Evolutionary conservation across 768 basidiomycete species (phyloP).

Genomic region (Fomitopsis serialis): DNA sequence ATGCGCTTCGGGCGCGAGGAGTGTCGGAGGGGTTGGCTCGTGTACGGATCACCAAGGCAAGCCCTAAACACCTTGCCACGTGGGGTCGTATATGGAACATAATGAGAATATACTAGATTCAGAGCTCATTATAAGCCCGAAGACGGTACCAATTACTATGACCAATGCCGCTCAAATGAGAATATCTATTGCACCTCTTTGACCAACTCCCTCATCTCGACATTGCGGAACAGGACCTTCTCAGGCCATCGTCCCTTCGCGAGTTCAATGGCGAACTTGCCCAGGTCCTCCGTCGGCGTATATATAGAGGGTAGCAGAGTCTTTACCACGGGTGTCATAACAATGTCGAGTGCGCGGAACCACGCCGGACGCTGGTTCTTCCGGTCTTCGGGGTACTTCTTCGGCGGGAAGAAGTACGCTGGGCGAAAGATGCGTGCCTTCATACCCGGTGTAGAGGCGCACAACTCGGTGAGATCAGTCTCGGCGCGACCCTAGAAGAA

Average conservation of each 20-base stretch:
- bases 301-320: conserved; percentile 15
- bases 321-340: conserved; percentile 12
- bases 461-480: conserved; percentile 23
- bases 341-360: conserved; percentile 11
- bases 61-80: too few relatives aligned
- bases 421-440: conserved; percentile 26
- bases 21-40: too few relatives aligned
- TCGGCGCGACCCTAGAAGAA: conserved; percentile 25
- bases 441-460: conserved; percentile 15
- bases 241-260: conserved; percentile 47
- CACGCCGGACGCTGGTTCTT: conserved; percentile 17
- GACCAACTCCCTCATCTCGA: conserved; percentile 14
- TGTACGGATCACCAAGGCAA: too few relatives aligned
- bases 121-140: too few relatives aligned
- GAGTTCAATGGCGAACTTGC: conserved; percentile 40
- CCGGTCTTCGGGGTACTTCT: conserved; percentile 22
- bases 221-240: conserved; percentile 23
- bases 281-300: conserved; percentile 24
- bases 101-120: too few relatives aligned
- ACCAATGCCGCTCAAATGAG: too few relatives aligned
- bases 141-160: too few relatives aligned
- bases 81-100: too few relatives aligned
- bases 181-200: conserved; percentile 2
- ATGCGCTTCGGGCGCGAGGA: too few relatives aligned
- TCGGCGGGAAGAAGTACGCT: conserved; percentile 29